phyloP scores from a whole-genome alignment of 176 grass and related monocot species.

The Carex kokanica region DNA sequence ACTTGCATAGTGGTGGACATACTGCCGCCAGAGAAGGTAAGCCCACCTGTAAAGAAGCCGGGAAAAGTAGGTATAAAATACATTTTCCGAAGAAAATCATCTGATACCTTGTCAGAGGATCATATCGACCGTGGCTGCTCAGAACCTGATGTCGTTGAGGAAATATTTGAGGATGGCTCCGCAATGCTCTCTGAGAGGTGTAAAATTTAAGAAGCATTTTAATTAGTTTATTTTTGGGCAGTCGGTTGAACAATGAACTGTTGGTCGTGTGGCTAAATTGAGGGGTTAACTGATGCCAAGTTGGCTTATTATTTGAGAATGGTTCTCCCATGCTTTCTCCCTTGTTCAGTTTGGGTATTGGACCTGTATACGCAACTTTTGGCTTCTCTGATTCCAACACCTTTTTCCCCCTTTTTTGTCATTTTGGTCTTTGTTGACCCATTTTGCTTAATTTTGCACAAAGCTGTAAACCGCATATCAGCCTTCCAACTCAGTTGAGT shows the following conservation, averaged over 20 bases:
- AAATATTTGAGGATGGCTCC: conserved; percentile 51
- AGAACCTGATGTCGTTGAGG: conserved; percentile 46
- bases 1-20: conserved; percentile 95
- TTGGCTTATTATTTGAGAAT: not conserved
- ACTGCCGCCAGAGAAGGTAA: conserved; percentile 72
- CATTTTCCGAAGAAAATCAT: conserved; percentile 66
- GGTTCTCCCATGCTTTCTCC: not conserved
- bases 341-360: not conserved
- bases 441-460: not conserved
- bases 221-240: not conserved
- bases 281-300: not conserved
- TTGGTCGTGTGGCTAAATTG: not conserved
- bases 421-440: not conserved
- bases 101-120: conserved; percentile 61
- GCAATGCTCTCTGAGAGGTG: conserved; percentile 37
- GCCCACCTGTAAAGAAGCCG: conserved; percentile 67
- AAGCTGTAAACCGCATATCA: not conserved
- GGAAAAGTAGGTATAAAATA: conserved; percentile 70
- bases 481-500: not conserved
- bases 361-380: not conserved
- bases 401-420: not conserved
- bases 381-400: not conserved
- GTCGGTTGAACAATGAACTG: not conserved
- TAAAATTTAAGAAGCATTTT: not conserved
- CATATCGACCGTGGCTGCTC: conserved; percentile 57